A percentile compares a stretch with the other conserved stretches of the same genome.
These are phyloP conservation scores for Aspergillus uvarum DNA, from an alignment of 2,329 filamentous ascomycete species.

Conservation along the genomic window DNA sequence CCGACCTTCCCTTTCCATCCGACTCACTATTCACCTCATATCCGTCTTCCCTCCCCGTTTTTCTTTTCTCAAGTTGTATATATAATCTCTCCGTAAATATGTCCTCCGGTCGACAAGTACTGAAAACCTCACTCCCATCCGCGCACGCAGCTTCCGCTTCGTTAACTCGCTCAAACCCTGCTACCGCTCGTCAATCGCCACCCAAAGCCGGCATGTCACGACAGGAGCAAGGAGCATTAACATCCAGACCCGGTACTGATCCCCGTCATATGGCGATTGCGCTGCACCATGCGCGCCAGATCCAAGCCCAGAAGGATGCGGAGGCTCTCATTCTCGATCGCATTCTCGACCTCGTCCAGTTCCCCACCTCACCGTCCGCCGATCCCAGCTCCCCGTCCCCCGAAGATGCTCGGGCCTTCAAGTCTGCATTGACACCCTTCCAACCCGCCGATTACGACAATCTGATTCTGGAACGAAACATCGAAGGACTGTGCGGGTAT, in stretches of 20 bases:
- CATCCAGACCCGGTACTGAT: slow-evolving; percentile 44
- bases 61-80: not conserved
- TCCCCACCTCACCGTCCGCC: slow-evolving; percentile 54
- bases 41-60: not conserved
- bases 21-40: not conserved
- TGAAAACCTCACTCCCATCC: slow-evolving; percentile 58
- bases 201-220: slow-evolving; percentile 27
- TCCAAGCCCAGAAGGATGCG: slow-evolving; percentile 78
- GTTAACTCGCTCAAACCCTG: slow-evolving; percentile 45
- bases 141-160: slow-evolving; percentile 43
- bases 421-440: slow-evolving; percentile 67
- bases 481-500: slow-evolving; percentile 80
- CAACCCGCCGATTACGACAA: slow-evolving; percentile 88
- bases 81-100: slow-evolving; percentile 5
- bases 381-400: slow-evolving; percentile 55
- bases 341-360: slow-evolving; percentile 69
- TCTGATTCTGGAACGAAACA: slow-evolving; percentile 83
- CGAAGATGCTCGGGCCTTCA: slow-evolving; percentile 65
- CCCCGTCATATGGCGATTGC: slow-evolving; percentile 60
- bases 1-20: not conserved
- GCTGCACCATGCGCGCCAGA: slow-evolving; percentile 75
- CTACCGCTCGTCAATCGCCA: slow-evolving; percentile 32
- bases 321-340: slow-evolving; percentile 71
- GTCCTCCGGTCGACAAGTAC: slow-evolving; percentile 52
- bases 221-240: slow-evolving; percentile 27